Conservation (phyloP, 768 basidiomycete species). For the Hypholoma fasciculare region DNA sequence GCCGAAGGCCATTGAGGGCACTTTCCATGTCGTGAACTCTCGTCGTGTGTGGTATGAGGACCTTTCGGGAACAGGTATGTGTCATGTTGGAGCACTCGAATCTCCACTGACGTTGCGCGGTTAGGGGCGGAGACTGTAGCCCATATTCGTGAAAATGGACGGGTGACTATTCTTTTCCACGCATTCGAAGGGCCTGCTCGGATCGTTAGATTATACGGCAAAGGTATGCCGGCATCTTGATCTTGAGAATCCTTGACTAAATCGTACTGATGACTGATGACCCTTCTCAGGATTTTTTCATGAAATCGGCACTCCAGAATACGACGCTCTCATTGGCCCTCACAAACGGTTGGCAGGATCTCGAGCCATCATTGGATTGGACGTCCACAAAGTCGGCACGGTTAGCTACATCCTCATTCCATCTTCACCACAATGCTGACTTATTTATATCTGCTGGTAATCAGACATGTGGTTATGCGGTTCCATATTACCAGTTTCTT, state of each 20-base stretch:
- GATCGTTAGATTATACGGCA: slow-evolving; percentile 59
- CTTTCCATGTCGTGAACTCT: slow-evolving; percentile 57
- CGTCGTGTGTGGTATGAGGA: slow-evolving; percentile 74
- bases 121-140: slow-evolving; percentile 42
- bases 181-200: slow-evolving; percentile 62
- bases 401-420: slow-evolving; percentile 26
- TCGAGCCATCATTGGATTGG: slow-evolving; percentile 58
- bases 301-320: slow-evolving; percentile 65
- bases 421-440: neutral
- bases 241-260: neutral
- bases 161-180: slow-evolving; percentile 61
- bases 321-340: slow-evolving; percentile 48
- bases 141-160: slow-evolving; percentile 59
- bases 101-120: neutral
- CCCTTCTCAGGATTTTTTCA: slow-evolving; percentile 48
- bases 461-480: slow-evolving; percentile 67
- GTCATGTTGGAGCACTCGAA: neutral
- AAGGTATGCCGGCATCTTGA: slow-evolving; percentile 37
- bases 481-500: slow-evolving; percentile 61
- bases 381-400: slow-evolving; percentile 56
- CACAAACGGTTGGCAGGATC: slow-evolving; percentile 53
- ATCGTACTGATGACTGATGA: neutral
- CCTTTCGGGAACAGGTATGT: slow-evolving; percentile 64
- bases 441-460: neutral
- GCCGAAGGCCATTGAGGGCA: slow-evolving; percentile 61